Base-by-base conservation (phyloP, 2,329 filamentous ascomycete species). In the Lachnellula suecica region DNA sequence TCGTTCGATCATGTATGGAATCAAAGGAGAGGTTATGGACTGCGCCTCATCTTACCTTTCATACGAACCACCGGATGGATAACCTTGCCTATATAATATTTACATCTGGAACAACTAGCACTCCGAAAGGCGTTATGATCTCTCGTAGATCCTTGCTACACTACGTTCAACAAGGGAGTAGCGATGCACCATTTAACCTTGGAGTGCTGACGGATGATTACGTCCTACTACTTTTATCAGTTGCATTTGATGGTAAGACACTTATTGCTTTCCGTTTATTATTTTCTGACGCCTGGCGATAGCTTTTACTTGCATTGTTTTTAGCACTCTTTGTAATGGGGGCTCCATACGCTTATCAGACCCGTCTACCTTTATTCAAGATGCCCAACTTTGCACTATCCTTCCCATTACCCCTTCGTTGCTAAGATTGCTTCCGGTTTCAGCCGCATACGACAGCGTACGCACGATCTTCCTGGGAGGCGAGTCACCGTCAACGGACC, bases 181-280 rank as follows among this genome's bases (percentile, higher is more conserved):
- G n/a, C n/a, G n/a, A n/a, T n/a, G n/a, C n/a, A n/a, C n/a, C n/a
- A n/a, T n/a, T n/a, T n/a, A n/a, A n/a, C n/a, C n/a, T n/a, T n/a
- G n/a, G n/a, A n/a, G n/a, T n/a, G n/a, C n/a, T n/a, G n/a, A 29
- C 17, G 13, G 11, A 40, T 20, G 29, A 22, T 22, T 52, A 34
- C 17, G 54, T 61, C 2, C 45, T 66, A 23, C 34, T 65, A 15
- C 35, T 65, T 15, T 64, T 59, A 34, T 63, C 63, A 2, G 38
- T 60, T 25, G 63, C 59, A 10, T 67, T 67, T 47, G 64, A 67
- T 47, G 63, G 62, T 63, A 48, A 49, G 59, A 49, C 23, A 50
- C 46, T 42, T 42, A 54, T 40, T 24, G 40, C 51, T 3, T 54
- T 52, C n/a, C n/a, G n/a, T n/a, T n/a, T n/a, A n/a, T 15, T 25